These are phyloP conservation scores for Tricholoma flavovirens DNA, from an alignment of 768 basidiomycete genomes.

Conservation along the genomic window DNA sequence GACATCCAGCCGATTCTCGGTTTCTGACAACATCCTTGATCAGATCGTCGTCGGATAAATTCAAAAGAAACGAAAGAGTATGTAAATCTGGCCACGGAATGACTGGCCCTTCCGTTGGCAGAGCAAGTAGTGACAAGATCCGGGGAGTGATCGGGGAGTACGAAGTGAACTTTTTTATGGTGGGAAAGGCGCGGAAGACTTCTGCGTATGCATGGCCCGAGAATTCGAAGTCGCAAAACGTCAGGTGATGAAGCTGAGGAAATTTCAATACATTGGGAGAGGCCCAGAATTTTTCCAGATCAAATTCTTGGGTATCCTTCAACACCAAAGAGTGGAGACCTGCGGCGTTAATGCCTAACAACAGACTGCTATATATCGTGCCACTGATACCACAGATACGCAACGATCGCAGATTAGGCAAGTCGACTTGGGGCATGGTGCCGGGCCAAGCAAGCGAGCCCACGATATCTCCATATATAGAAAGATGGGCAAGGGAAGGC, in stretches of 20 bases:
- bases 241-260: constrained; percentile 30
- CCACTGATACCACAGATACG: constrained; percentile 35
- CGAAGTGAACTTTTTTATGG: constrained; percentile 28
- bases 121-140: constrained; percentile 24
- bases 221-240: constrained; percentile 37
- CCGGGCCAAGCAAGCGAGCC: constrained; percentile 21
- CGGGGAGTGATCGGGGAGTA: constrained; percentile 17
- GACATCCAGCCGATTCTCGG: constrained; percentile 20
- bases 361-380: constrained; percentile 31
- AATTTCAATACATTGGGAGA: constrained; percentile 21
- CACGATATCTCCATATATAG: constrained; percentile 40
- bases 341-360: constrained; percentile 35
- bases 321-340: constrained; percentile 34
- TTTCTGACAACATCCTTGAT: constrained; percentile 21
- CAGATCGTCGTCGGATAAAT: constrained; percentile 19
- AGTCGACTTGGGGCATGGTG: constrained; percentile 17
- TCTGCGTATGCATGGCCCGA: constrained; percentile 24
- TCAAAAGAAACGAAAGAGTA: constrained; percentile 24
- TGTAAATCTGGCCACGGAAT: constrained; percentile 32
- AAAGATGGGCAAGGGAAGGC: constrained; percentile 32
- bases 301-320: constrained; percentile 36
- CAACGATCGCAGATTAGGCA: constrained; percentile 35
- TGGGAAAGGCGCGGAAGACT: constrained; percentile 28
- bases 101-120: constrained; percentile 1
- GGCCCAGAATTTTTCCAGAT: constrained; percentile 33